phyloP scores from a whole-genome alignment of 495 filamentous ascomycete species.

The Penicillium subrubescens region DNA sequence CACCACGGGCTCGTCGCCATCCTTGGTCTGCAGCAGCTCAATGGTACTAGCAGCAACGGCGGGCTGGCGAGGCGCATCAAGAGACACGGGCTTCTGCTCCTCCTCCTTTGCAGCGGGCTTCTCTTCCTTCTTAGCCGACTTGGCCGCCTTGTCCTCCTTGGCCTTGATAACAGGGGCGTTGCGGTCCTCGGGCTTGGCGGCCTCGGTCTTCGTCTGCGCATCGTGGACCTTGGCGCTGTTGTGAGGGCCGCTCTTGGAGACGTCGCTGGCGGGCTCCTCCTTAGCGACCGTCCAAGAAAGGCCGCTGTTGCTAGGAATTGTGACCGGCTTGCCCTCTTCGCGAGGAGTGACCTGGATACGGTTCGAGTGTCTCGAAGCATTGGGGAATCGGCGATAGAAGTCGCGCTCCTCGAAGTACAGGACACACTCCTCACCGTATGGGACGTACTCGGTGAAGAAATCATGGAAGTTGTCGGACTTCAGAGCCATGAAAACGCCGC shows the following conservation, averaged over 20 bases:
- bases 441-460: slow-evolving; percentile 97
- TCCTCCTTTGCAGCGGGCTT: slow-evolving; percentile 36
- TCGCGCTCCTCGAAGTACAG: slow-evolving; percentile 97
- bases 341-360: slow-evolving; percentile 45
- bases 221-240: slow-evolving; percentile 46
- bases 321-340: slow-evolving; percentile 72
- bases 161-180: slow-evolving; percentile 41
- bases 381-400: slow-evolving; percentile 88
- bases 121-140: slow-evolving; percentile 31
- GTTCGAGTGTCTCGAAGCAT: slow-evolving; percentile 56
- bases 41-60: slow-evolving; percentile 61
- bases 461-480: slow-evolving; percentile 98
- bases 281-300: slow-evolving; percentile 79
- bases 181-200: slow-evolving; percentile 39
- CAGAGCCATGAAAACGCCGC: slow-evolving; percentile 87
- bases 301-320: slow-evolving; percentile 81
- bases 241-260: slow-evolving; percentile 49
- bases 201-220: slow-evolving; percentile 35
- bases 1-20: slow-evolving; percentile 81
- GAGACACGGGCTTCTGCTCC: slow-evolving; percentile 34
- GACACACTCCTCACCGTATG: slow-evolving; percentile 91
- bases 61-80: slow-evolving; percentile 37
- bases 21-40: slow-evolving; percentile 69
- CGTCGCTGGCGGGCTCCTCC: slow-evolving; percentile 43
- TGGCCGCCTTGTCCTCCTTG: slow-evolving; percentile 45